Evolutionary conservation across 768 basidiomycete species (phyloP), one percentile per base, ranked within the genome.

Genomic region (Antrodiella citrinella): DNA sequence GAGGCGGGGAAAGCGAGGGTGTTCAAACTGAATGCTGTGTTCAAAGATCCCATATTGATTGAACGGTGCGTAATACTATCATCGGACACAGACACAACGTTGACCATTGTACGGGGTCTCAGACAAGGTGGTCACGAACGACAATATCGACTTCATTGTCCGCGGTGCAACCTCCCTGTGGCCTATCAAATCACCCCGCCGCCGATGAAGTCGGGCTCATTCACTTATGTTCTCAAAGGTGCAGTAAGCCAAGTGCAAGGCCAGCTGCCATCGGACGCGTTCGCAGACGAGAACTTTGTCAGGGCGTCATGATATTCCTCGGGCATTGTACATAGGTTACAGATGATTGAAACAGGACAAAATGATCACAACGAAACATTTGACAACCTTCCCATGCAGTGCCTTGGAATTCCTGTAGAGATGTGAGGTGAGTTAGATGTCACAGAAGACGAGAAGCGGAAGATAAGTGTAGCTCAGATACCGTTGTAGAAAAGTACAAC

Each of bases 161-260:
- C 82, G 18, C 72, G 85, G 38, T 87, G 85, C 61, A 76, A 73
- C 4, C 61, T 87, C 48, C 76, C 75, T 20, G 76, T 87, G 53
- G 83, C 78, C 41, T 95, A 95, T 66, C 91, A 94, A 65, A 73
- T 81, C 15, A 75, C 72, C 26, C 82, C 86, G 3, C 86, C 86
- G 0, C 90, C 91, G 26, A 72, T 75, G 40, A 91, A 88, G 66
- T 78, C 81, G 2, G 84, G 78, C 2, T 80, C 86, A 1, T 93
- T 82, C 65, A 59, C 93, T 30, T 95, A 93, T 63, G 79, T 94
- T 49, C 57, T 90, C 45, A 72, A 79, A 43, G 92, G 92, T 3
- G 84, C 89, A 15, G 73, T 95, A 51, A 91, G 88, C n/a, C 86
- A 87, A 60, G 69, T 85, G 57, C 92, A 95, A 71, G 92, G 92